Base-by-base conservation (phyloP, 495 filamentous ascomycete genomes). In the Penicillium canariense region DNA sequence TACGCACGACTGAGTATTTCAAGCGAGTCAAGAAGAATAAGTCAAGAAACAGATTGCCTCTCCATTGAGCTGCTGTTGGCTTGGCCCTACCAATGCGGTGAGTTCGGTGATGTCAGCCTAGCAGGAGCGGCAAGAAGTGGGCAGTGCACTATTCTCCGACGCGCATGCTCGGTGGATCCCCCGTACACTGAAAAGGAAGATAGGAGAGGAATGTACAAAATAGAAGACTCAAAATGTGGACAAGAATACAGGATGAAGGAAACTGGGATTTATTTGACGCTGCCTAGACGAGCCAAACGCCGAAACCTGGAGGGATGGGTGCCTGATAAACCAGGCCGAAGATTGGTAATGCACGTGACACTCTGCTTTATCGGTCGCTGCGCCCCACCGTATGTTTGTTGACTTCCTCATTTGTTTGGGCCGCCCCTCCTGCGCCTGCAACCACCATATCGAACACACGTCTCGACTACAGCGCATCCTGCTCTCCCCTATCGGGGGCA, bases 311-410 rank as follows among this genome's bases (percentile, higher is more conserved):
- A n/a, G n/a, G n/a, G n/a, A n/a, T n/a, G n/a, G n/a, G n/a, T n/a
- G 43, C 63, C 63, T 45, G 42, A 31, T 11, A 15, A 20, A 6
- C 11, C 17, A 56, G 60, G 56, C 38, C 31, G 4, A 4, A 2
- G 26, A 22, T 7, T 11, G 23, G 6, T n/a, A 27, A 14, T 20
- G 3, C 62, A 67, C 52, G 59, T 68, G 56, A 65, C 18, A 27
- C 14, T 32, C 0, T 62, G 56, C 69, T 27, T 31, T 14, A 11
- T 7, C 53, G 62, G 66, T 56, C 23, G 20, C 25, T 58, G 7
- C 25, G 15, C 48, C 3, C 26, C 18, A 50, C 48, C 64, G 66
- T 62, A 69, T 73, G 70, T 73, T 73, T 71, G 68, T 72, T 70
- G 68, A 69, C 61, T 58, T 68, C 60, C 60, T 55, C 63, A 55